Evolutionary conservation across 331 rosid species (phyloP).

Genomic region (Rosa hybrid): DNA sequence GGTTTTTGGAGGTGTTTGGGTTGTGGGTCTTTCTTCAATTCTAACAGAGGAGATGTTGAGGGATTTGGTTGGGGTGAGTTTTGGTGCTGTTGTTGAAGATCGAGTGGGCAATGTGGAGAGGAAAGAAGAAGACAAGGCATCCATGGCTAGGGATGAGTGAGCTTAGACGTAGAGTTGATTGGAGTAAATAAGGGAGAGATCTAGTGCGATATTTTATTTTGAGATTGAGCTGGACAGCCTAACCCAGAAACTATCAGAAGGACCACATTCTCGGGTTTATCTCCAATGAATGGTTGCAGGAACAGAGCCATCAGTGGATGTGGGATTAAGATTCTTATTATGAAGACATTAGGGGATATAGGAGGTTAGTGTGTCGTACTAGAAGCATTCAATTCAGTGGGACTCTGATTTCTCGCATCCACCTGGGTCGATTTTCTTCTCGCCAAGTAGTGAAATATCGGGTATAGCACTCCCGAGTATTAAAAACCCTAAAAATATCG

Average conservation of each 20-base stretch:
- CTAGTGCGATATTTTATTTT: not conserved
- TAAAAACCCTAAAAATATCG: too few species aligned
- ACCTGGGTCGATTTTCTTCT: not conserved
- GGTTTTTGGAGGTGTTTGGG: not conserved
- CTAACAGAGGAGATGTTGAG: conserved; percentile 39
- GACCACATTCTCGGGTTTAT: not conserved
- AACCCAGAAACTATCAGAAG: not conserved
- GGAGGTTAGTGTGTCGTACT: not conserved
- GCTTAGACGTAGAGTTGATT: not conserved
- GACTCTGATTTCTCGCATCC: not conserved
- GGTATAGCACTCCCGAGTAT: too few species aligned
- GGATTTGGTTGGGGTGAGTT: conserved; percentile 5
- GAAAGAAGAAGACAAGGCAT: conserved; percentile 42
- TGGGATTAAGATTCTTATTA: not conserved
- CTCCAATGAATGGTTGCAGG: not conserved
- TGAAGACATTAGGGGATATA: not conserved
- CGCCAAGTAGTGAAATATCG: not conserved
- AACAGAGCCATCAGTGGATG: not conserved
- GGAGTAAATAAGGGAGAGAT: not conserved
- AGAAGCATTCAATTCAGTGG: not conserved
- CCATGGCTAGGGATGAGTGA: conserved; percentile 26
- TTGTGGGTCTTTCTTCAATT: conserved; percentile 42
- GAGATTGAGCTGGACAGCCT: not conserved
- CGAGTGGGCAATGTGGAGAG: conserved; percentile 23
- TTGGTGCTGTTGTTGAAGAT: conserved; percentile 9